These are phyloP conservation scores for Henckelia pumila DNA, from an alignment of 257 asterid genomes.

Conservation along the genomic window DNA sequence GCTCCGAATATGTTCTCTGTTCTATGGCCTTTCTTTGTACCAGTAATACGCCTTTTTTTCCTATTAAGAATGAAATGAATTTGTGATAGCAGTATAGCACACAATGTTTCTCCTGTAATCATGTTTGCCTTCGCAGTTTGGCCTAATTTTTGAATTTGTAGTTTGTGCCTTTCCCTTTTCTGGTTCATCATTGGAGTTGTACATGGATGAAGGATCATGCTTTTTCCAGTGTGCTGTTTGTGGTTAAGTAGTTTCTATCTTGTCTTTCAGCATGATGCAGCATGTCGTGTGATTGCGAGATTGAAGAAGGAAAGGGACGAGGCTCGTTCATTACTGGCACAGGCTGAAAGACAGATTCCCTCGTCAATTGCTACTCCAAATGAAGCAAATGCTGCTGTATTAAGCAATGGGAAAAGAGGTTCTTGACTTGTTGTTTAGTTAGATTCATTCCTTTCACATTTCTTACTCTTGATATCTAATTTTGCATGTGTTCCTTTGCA, in stretches of 20 bases:
- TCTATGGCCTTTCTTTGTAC: not conserved
- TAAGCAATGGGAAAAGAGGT: constrained; percentile 98
- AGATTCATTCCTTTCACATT: constrained; percentile 3
- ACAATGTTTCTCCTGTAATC: not conserved
- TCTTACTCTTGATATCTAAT: constrained; percentile 23
- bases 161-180: not conserved
- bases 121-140: not conserved
- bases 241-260: constrained; percentile 17
- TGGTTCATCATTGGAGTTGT: not conserved
- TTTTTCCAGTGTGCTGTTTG: not conserved
- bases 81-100: not conserved
- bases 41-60: too few relatives aligned
- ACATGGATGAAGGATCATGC: too few relatives aligned
- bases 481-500: constrained; percentile 34
- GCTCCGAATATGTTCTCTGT: not conserved
- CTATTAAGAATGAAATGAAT: not conserved
- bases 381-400: constrained; percentile 42
- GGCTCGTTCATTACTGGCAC: constrained; percentile 76
- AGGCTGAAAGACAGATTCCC: constrained; percentile 87
- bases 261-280: constrained; percentile 90
- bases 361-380: constrained; percentile 39
- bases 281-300: constrained; percentile 99
- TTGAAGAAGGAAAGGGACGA: constrained; percentile 96
- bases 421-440: constrained; percentile 17
- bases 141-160: not conserved